Evolutionary conservation across 805 yeast genomes (phyloP), one percentile per base, ranked within the genome.

Genomic region (Yarrowia hollandica): DNA sequence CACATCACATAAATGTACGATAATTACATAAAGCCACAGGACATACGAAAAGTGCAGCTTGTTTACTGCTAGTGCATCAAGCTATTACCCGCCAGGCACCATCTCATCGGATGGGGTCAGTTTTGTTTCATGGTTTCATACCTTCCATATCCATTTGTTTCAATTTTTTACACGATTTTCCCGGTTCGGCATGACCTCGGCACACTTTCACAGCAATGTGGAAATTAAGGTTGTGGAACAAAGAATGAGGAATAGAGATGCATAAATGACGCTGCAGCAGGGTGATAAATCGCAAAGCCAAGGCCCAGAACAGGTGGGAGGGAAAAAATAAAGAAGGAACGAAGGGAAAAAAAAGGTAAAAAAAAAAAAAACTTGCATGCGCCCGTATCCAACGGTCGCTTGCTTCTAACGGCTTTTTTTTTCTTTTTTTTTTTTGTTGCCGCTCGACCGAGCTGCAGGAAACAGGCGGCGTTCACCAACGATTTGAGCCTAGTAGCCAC

Each of bases 341-440:
- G 21, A 41, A n/a, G n/a, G n/a, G n/a, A n/a, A n/a, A n/a, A 35
- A 11, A 35, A 16, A 18, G n/a, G 16, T 7, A 7, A 14, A 30
- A 7, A 35, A 19, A 18, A 19, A 16, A 35, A 42, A 42, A 42
- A 26, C 16, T 26, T 46, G 54, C 38, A 31, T 31, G 54, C 25
- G n/a, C 4, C 55, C 55, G 55, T 48, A 46, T 46, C 38, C 54
- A 46, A 46, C 54, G 54, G 54, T 46, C 54, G 54, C 54, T 46
- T 31, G 54, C 16, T 26, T 18, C 34, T 23, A 42, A 38, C 44
- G 44, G 44, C 44, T 38, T 38, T 38, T 38, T 37, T 4, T 21
- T 22, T 38, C 23, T 38, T 38, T 37, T 4, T 21, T 22, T 38
- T 38, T 38, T 38, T 37, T 4, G 12, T 22, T 22, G 42, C 42